Evolutionary conservation across 2,329 filamentous ascomycete genomes (phyloP).

Genomic region (Hypocreales sp.): DNA sequence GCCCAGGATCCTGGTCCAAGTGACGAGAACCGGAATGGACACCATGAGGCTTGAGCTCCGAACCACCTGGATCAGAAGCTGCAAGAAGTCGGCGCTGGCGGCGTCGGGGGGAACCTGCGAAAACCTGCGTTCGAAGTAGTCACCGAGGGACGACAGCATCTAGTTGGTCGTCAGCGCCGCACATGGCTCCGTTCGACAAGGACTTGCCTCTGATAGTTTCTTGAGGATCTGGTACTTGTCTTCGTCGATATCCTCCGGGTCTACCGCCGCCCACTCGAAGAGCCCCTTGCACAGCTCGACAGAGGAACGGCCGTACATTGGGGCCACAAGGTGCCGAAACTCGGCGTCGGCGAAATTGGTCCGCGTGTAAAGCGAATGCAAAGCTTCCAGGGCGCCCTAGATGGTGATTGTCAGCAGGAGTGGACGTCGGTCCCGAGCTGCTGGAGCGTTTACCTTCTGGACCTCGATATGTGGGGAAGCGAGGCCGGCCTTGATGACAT

Average conservation of each 20-base stretch:
- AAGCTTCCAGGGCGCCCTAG: slow-evolving; percentile 63
- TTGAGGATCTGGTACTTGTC: slow-evolving; percentile 86
- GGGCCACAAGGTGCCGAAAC: slow-evolving; percentile 60
- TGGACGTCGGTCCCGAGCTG: neutral
- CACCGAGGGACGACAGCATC: slow-evolving; percentile 74
- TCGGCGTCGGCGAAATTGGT: slow-evolving; percentile 62
- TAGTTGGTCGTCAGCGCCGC: slow-evolving; percentile 18
- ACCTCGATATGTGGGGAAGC: slow-evolving; percentile 55
- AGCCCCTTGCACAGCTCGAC: slow-evolving; percentile 58
- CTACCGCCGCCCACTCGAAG: slow-evolving; percentile 66
- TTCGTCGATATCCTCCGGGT: slow-evolving; percentile 73
- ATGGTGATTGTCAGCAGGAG: neutral
- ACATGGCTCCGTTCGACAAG: neutral
- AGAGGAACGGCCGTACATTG: slow-evolving; percentile 61
- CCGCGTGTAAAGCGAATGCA: slow-evolving; percentile 70
- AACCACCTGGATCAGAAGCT: slow-evolving; percentile 63
- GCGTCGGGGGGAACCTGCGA: slow-evolving; percentile 44
- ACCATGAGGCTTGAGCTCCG: slow-evolving; percentile 80
- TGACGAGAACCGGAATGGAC: slow-evolving; percentile 81
- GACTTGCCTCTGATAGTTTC: slow-evolving; percentile 73
- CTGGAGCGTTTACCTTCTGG: slow-evolving; percentile 47
- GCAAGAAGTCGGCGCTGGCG: slow-evolving; percentile 61
- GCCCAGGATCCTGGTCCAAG: slow-evolving; percentile 71
- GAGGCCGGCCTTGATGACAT: slow-evolving; percentile 55
- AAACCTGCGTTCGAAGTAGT: slow-evolving; percentile 69